phyloP scores from a whole-genome alignment of 176 grass and related monocot species.

The Zea luxurians region DNA sequence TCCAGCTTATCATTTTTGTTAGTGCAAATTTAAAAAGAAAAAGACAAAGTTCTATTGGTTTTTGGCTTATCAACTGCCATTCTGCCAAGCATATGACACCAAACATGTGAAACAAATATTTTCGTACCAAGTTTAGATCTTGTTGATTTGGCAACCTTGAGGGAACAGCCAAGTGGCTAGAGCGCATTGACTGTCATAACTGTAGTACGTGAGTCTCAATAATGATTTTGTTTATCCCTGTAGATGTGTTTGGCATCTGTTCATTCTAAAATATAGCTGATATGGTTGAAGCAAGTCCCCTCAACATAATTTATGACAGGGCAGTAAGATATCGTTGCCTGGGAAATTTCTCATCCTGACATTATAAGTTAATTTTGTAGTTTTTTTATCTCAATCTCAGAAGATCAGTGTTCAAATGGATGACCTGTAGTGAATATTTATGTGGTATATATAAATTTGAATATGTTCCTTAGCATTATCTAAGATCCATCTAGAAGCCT shows the following conservation, averaged over 20 bases:
- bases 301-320: neutral
- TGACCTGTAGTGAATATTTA: neutral
- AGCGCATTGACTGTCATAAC: neutral
- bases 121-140: slow-evolving; percentile 12
- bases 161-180: neutral
- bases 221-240: slow-evolving; percentile 10
- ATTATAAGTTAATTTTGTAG: neutral
- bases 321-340: neutral
- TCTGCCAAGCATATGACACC: slow-evolving; percentile 4
- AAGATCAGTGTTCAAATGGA: neutral
- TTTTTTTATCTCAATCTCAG: neutral
- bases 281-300: neutral
- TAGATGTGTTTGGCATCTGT: neutral
- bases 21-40: neutral
- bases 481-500: neutral
- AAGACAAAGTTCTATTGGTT: slow-evolving; percentile 4
- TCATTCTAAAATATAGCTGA: neutral
- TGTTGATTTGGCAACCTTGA: slow-evolving; percentile 31
- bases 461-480: slow-evolving; percentile 15
- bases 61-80: slow-evolving; percentile 5
- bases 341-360: slow-evolving; percentile 12
- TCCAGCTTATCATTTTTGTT: slow-evolving; percentile 13
- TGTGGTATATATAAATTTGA: neutral
- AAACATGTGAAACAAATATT: neutral
- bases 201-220: slow-evolving; percentile 3